Conservation (phyloP, 2,329 filamentous ascomycete genomes). For the Drechslera avenae region DNA sequence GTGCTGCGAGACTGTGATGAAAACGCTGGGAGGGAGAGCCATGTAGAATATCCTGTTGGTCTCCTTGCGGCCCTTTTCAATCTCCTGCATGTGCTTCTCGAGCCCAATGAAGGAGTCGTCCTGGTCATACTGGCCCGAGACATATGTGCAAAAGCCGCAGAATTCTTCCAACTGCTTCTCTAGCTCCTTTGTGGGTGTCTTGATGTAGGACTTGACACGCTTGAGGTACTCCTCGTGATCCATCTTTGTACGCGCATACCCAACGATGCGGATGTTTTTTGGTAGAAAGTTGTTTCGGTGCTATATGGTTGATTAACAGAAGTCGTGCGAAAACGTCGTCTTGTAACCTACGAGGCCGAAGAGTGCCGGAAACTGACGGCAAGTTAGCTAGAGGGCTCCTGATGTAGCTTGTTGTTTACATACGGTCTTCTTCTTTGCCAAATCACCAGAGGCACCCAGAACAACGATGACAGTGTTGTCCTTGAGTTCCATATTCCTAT, state of each 20-base stretch:
- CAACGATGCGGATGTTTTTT: slow-evolving; percentile 94
- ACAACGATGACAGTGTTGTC: slow-evolving; percentile 98
- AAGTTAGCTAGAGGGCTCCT: slow-evolving; percentile 27
- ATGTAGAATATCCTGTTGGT: slow-evolving; percentile 98
- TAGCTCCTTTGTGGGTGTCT: slow-evolving; percentile 95
- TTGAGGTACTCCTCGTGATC: slow-evolving; percentile 94
- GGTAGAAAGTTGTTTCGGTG: slow-evolving; percentile 98
- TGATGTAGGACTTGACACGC: slow-evolving; percentile 97
- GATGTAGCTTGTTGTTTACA: slow-evolving; percentile 40
- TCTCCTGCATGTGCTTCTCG: slow-evolving; percentile 80
- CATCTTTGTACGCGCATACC: slow-evolving; percentile 99
- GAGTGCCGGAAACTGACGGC: slow-evolving; percentile 84
- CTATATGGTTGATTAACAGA: slow-evolving; percentile 55
- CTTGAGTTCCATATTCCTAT: slow-evolving; percentile 90
- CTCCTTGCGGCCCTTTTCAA: slow-evolving; percentile 82
- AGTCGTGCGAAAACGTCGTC: slow-evolving; percentile 4
- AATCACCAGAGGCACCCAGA: slow-evolving; percentile 93
- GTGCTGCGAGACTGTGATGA: slow-evolving; percentile 96
- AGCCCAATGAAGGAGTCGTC: slow-evolving; percentile 91
- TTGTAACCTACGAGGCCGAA: slow-evolving; percentile 85
- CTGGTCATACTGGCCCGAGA: slow-evolving; percentile 97
- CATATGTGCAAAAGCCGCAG: slow-evolving; percentile 83
- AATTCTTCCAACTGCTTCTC: slow-evolving; percentile 95
- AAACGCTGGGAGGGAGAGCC: slow-evolving; percentile 96
- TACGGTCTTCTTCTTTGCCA: slow-evolving; percentile 99